Percentiles rank a stretch among this genome's conserved stretches.
Evolutionary conservation across 2,329 filamentous ascomycete genomes (phyloP).

Genomic region (Fusarium sp.): DNA sequence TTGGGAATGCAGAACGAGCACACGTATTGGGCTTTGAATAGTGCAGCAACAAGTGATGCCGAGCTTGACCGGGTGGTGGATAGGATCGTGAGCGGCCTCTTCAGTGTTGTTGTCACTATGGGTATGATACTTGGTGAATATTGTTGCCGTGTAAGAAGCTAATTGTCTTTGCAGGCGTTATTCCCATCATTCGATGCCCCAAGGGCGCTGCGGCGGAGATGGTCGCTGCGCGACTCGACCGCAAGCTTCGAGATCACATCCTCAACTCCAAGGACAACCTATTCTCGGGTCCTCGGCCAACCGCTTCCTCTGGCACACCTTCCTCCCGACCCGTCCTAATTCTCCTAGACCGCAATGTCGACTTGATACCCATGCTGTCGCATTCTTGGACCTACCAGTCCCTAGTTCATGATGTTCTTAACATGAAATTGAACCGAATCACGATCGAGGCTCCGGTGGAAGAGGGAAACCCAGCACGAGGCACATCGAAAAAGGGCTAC

Average conservation of each 20-base stretch:
- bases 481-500: conserved; percentile 86
- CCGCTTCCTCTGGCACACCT: conserved; percentile 67
- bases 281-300: conserved; percentile 78
- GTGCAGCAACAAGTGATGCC: conserved; percentile 88
- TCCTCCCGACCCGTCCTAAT: conserved; percentile 89
- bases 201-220: conserved; percentile 94
- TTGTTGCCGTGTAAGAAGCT: not conserved
- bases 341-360: conserved; percentile 94
- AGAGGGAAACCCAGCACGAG: conserved; percentile 79
- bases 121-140: conserved; percentile 63
- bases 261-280: conserved; percentile 98
- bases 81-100: conserved; percentile 93
- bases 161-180: conserved; percentile 70
- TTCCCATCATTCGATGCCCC: conserved; percentile 94
- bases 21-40: conserved; percentile 97
- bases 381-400: conserved; percentile 89
- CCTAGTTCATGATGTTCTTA: conserved; percentile 75
- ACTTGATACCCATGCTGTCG: conserved; percentile 97
- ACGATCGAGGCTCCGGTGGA: conserved; percentile 89
- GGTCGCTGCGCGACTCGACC: conserved; percentile 92
- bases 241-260: conserved; percentile 95
- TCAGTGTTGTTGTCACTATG: conserved; percentile 98
- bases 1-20: conserved; percentile 91
- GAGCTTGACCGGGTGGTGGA: conserved; percentile 90
- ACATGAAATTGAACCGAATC: conserved; percentile 84